phyloP scores from a whole-genome alignment of 768 basidiomycete species.

The Gymnopilus dilepis region DNA sequence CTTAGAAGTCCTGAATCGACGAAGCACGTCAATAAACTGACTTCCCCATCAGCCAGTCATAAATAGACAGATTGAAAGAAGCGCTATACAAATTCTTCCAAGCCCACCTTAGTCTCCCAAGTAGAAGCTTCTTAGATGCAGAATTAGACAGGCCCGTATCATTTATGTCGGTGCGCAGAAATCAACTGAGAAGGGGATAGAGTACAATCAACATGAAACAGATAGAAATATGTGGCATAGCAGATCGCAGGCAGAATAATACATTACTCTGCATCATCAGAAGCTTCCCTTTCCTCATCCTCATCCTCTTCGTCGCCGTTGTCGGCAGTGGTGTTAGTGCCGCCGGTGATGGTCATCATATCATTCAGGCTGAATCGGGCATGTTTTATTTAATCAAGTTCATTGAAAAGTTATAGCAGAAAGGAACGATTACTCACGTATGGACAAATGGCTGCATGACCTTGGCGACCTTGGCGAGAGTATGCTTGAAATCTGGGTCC shows the following conservation, averaged over 20 bases:
- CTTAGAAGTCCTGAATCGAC: neutral
- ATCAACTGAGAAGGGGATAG: neutral
- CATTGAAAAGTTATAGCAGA: neutral
- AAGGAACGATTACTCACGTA: constrained; percentile 50
- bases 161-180: neutral
- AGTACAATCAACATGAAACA: constrained; percentile 1
- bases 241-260: neutral
- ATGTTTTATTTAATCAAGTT: neutral
- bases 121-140: neutral
- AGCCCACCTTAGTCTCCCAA: neutral
- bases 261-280: constrained; percentile 7
- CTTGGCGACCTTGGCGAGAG: constrained; percentile 55
- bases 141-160: neutral
- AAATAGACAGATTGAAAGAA: neutral
- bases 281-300: constrained; percentile 23
- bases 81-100: neutral
- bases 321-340: constrained; percentile 33
- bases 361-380: constrained; percentile 62
- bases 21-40: neutral
- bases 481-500: constrained; percentile 65
- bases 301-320: constrained; percentile 26
- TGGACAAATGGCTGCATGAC: constrained; percentile 80
- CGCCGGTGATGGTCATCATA: constrained; percentile 62
- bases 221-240: neutral
- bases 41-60: neutral